Evolutionary conservation across 208 protist species (phyloP), one percentile per base, ranked within the genome.

Genomic region (Naegleria gruberi): DNA sequence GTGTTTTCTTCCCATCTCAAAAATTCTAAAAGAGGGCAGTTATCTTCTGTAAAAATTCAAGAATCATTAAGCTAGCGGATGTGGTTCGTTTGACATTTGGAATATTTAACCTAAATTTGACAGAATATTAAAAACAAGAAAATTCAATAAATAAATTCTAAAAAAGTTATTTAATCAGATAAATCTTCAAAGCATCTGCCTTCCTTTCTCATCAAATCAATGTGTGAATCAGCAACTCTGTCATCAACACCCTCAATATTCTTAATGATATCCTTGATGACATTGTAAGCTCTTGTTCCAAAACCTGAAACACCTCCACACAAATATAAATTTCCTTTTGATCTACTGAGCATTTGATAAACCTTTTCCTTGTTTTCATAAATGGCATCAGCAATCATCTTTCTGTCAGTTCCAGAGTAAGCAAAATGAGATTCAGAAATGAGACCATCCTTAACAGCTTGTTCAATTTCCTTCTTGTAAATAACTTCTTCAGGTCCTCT

Each of bases 381-480:
- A 77, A 77, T 77, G 0, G 30, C 26, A 37, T 77, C 30, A 8
- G 65, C 26, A 37, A 77, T 37, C 17, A 77, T 37, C 8, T 37
- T 77, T 1, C 30, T n/a, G 12, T 77, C 26, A 8, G 65, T 37
- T 5, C 8, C 91, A 77, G 95, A 97, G 90, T 97, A 98, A 0
- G 96, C 96, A 45, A 95, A 89, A 74, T 96, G 90, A 15, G 96
- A 87, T 23, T 92, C 86, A 1, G 93, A 93, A 45, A 98, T 90
- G 4, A 96, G 90, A 91, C 95, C 90, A 88, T 93, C 46, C 41
- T 42, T 37, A 34, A 91, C 12, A 45, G 74, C 44, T 4, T 82
- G 46, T 88, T 92, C 81, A 17, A 96, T 73, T 82, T 95, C 91
- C 5, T 94, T 90, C 46, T 89, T 44, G 89, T 96, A 96, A 0